Percentiles rank a stretch among this genome's conserved stretches.
Evolutionary conservation across 2,329 filamentous ascomycete genomes (phyloP).

Genomic region (Paraconiothyrium sp.): DNA sequence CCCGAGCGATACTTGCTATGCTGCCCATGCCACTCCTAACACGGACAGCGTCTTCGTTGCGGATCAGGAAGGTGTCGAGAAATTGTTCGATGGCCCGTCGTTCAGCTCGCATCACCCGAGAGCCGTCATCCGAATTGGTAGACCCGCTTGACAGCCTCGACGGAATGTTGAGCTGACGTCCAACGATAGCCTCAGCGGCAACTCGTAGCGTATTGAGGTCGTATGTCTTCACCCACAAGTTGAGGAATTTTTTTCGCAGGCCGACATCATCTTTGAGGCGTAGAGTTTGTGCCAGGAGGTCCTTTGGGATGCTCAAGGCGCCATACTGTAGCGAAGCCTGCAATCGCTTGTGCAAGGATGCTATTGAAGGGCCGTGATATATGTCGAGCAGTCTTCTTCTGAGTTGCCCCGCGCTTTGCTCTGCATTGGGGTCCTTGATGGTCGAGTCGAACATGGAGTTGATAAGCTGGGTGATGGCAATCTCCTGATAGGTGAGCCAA

Average conservation of each 20-base stretch:
- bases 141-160: conserved; percentile 49
- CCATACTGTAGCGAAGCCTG: conserved; percentile 68
- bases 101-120: conserved; percentile 46
- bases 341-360: conserved; percentile 64
- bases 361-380: conserved; percentile 64
- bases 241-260: conserved; percentile 64
- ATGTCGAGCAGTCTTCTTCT: conserved; percentile 60
- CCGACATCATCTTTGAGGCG: conserved; percentile 67
- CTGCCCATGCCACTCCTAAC: conserved; percentile 49
- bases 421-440: conserved; percentile 32
- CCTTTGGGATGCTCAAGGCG: conserved; percentile 64
- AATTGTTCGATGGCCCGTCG: conserved; percentile 61
- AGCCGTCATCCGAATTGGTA: conserved; percentile 46
- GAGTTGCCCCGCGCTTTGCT: conserved; percentile 47
- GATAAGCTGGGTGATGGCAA: conserved; percentile 67
- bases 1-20: conserved; percentile 51
- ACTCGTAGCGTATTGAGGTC: conserved; percentile 60
- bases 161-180: conserved; percentile 58
- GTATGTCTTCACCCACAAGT: conserved; percentile 68
- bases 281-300: conserved; percentile 56
- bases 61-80: conserved; percentile 66
- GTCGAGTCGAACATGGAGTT: conserved; percentile 64
- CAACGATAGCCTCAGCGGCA: conserved; percentile 67
- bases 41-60: conserved; percentile 64
- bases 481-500: conserved; percentile 70